phyloP scores from a whole-genome alignment of 441 rosid species.

The Dalechampia spathulata region DNA sequence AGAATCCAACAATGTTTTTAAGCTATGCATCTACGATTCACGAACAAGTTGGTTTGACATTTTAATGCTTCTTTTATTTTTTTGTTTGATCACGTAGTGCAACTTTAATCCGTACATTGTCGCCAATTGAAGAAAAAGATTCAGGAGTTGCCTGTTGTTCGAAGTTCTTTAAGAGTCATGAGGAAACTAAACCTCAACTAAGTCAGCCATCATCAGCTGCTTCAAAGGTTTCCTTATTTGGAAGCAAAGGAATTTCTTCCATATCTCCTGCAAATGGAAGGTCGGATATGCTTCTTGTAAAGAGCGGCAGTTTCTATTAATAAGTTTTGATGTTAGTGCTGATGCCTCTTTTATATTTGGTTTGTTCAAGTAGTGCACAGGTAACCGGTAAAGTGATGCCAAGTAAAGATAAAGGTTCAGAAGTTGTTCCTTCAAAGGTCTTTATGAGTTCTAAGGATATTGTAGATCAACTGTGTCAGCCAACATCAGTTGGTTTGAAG shows the following conservation, averaged over 20 bases:
- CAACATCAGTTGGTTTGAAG: conserved; percentile 23
- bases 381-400: conserved; percentile 17
- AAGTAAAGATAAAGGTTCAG: conserved; percentile 31
- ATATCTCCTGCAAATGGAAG: conserved; percentile 21
- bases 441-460: conserved; percentile 29
- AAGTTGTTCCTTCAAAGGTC: conserved; percentile 27
- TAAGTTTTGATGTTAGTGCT: too few species aligned
- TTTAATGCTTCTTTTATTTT: neutral
- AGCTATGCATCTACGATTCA: too few species aligned
- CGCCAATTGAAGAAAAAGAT: conserved; percentile 28
- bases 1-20: too few species aligned
- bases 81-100: conserved; percentile 26
- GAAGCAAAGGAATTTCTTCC: conserved; percentile 21
- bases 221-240: conserved; percentile 22
- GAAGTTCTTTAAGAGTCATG: conserved; percentile 29
- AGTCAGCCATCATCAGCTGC: conserved; percentile 23
- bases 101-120: conserved; percentile 17
- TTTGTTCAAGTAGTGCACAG: conserved; percentile 25
- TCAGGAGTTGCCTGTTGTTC: conserved; percentile 28
- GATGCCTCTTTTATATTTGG: conserved; percentile 6
- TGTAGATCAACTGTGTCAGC: conserved; percentile 21
- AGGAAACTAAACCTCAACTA: conserved; percentile 22
- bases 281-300: conserved; percentile 18
- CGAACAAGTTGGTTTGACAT: neutral
- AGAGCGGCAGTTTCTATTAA: conserved; percentile 1